A percentile compares a stretch with the other conserved stretches of the same genome.
These are phyloP conservation scores for Eragrostis tef DNA, from an alignment of 202 grass and related monocot species.

Conservation along the genomic window DNA sequence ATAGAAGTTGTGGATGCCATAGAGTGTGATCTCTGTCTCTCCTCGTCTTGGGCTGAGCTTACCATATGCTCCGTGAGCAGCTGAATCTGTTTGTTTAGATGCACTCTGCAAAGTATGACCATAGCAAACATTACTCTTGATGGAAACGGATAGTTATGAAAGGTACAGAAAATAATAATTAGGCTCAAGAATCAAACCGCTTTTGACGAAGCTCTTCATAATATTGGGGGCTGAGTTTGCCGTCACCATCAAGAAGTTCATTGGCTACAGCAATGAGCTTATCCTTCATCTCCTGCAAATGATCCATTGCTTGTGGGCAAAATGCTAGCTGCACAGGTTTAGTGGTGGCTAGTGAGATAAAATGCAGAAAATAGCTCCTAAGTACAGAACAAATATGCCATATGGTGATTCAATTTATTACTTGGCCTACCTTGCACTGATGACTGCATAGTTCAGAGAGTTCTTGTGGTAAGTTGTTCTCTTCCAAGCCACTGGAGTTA, in stretches of 20 bases:
- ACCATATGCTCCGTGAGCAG: constrained; percentile 57
- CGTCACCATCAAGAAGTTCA: constrained; percentile 84
- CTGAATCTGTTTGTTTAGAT: constrained; percentile 70
- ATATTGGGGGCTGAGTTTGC: constrained; percentile 55
- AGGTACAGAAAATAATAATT: constrained; percentile 39
- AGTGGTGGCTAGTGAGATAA: constrained; percentile 35
- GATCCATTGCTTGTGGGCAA: constrained; percentile 63
- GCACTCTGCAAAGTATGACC: constrained; percentile 54
- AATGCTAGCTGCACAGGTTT: constrained; percentile 65
- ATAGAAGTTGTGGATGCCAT: constrained; percentile 66
- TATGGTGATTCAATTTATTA: constrained; percentile 25
- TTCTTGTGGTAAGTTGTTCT: constrained; percentile 63
- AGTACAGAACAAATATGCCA: constrained; percentile 3
- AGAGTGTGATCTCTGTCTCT: constrained; percentile 67
- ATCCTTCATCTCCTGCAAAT: constrained; percentile 90
- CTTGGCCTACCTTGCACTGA: constrained; percentile 60
- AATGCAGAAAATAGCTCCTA: constrained; percentile 30
- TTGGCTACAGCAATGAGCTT: constrained; percentile 63
- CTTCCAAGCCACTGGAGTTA: constrained; percentile 39
- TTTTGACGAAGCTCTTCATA: constrained; percentile 73
- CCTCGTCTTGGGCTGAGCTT: constrained; percentile 56
- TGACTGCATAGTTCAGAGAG: constrained; percentile 73
- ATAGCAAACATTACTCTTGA: constrained; percentile 31
- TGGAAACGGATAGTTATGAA: constrained; percentile 40
- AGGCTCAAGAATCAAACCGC: constrained; percentile 57